Percentiles rank a stretch among this genome's conserved stretches.
Evolutionary conservation across 306 rosid species (phyloP).

Genomic region (Acacia melanoxylon): DNA sequence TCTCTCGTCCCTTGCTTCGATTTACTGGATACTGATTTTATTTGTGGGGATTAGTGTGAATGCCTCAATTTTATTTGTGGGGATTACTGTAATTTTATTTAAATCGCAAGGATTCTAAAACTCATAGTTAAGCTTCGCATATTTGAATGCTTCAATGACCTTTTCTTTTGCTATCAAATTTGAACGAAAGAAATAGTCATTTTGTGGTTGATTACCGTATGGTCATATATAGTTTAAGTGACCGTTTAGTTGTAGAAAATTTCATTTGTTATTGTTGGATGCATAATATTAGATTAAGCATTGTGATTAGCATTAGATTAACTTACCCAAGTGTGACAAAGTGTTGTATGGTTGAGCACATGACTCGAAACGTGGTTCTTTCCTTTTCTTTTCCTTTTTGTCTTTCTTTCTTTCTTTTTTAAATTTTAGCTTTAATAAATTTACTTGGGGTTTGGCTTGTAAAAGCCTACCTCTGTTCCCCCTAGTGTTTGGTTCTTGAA

Average conservation of each 20-base stretch:
- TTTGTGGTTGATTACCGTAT: not conserved
- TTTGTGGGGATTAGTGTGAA: no score
- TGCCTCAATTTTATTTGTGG: no score
- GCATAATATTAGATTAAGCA: not conserved
- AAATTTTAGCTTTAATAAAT: not conserved
- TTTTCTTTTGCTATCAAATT: not conserved
- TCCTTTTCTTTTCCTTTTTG: not conserved
- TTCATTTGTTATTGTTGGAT: not conserved
- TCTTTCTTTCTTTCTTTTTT: not conserved
- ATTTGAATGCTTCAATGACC: not conserved
- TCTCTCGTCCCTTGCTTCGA: no score
- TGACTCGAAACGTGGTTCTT: not conserved
- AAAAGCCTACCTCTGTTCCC: not conserved
- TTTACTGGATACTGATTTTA: no score
- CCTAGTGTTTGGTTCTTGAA: no score
- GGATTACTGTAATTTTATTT: rapidly evolving
- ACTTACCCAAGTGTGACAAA: not conserved
- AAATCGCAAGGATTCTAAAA: no score
- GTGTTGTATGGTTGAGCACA: not conserved
- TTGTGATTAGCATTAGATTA: not conserved
- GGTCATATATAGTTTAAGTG: not conserved
- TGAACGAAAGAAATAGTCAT: not conserved
- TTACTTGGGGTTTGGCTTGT: not conserved
- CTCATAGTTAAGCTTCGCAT: no score
- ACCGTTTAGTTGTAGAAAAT: not conserved